Percentiles rank a stretch among this genome's conserved stretches.
Conservation (phyloP, 2,329 filamentous ascomycete species). For the Septoria petroselini region DNA sequence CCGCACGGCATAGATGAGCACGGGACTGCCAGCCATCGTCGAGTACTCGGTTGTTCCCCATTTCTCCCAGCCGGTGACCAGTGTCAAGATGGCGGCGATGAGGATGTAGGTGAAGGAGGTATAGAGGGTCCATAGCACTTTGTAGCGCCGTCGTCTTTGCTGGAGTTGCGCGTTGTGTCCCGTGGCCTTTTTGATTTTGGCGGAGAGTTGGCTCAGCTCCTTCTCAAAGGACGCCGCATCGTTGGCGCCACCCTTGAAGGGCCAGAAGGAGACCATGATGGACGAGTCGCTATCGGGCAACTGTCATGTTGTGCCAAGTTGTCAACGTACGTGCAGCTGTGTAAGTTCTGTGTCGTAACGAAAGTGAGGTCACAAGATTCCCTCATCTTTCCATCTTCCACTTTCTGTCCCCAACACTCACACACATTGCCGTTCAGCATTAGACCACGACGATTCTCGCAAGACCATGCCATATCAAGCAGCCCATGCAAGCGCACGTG, state of each 20-base stretch:
- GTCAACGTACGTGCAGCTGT: too few species aligned
- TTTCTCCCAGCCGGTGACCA: conserved; percentile 80
- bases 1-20: conserved; percentile 69
- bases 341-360: too few species aligned
- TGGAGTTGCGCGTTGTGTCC: conserved; percentile 70
- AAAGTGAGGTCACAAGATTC: too few species aligned
- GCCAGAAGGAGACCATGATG: conserved; percentile 81
- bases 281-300: too few species aligned
- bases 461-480: neutral
- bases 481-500: conserved; percentile 8
- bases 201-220: conserved; percentile 74
- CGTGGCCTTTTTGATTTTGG: conserved; percentile 75
- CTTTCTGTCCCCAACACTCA: too few species aligned
- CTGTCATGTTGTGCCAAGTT: too few species aligned
- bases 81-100: conserved; percentile 72
- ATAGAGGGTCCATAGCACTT: conserved; percentile 86
- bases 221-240: conserved; percentile 94
- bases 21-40: conserved; percentile 71
- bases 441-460: too few species aligned
- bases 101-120: conserved; percentile 86
- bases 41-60: conserved; percentile 76
- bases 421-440: too few species aligned
- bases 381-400: too few species aligned
- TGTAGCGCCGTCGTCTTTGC: conserved; percentile 70
- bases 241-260: conserved; percentile 76